Conservation (phyloP, 73 alveolate species). For the Tetrahymena thermophila region DNA sequence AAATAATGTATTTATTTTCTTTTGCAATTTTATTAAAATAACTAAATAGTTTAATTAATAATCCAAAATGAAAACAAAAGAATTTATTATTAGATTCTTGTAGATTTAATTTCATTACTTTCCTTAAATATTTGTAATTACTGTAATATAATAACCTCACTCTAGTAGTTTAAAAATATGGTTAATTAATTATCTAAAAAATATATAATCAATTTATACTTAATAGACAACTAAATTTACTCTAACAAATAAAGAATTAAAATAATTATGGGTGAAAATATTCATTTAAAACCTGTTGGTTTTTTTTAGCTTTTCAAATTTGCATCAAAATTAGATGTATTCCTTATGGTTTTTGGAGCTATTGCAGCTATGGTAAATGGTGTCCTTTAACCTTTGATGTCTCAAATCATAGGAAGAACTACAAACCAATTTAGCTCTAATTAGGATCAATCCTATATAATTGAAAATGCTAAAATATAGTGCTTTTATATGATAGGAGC, state of each 20-base stretch:
- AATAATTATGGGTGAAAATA: neutral
- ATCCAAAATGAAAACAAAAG: too few relatives aligned
- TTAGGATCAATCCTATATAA: neutral
- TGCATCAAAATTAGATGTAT: conserved; percentile 26
- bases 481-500: neutral
- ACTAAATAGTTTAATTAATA: too few relatives aligned
- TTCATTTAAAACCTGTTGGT: neutral
- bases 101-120: too few relatives aligned
- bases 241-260: neutral
- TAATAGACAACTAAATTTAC: too few relatives aligned
- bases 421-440: conserved; percentile 36
- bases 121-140: too few relatives aligned
- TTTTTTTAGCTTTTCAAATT: conserved; percentile 21
- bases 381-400: conserved; percentile 37
- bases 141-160: too few relatives aligned
- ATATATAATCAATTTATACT: too few relatives aligned
- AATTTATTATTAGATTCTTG: too few relatives aligned
- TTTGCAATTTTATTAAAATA: too few relatives aligned
- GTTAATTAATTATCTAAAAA: too few relatives aligned
- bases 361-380: conserved; percentile 47
- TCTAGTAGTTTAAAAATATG: too few relatives aligned
- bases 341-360: conserved; percentile 43
- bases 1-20: too few relatives aligned
- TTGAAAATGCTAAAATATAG: neutral
- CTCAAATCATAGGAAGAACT: conserved; percentile 44